Percentiles rank a stretch among this genome's conserved stretches.
phyloP scores from a whole-genome alignment of 306 rosid species.

The Castanopsis chinensis region DNA sequence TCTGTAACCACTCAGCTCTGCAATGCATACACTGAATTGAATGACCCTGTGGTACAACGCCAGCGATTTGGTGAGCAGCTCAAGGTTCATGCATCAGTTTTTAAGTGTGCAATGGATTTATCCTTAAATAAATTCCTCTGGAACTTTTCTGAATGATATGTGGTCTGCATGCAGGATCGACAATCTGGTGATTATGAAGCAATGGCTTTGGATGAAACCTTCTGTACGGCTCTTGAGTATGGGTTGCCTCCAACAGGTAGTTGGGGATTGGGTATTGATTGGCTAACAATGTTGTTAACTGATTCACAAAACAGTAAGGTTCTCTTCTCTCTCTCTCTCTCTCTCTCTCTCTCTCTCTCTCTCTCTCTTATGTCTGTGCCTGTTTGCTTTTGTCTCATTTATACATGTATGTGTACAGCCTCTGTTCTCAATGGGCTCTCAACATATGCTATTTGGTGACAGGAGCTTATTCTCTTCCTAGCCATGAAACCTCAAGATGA shows the following conservation, averaged over 20 bases:
- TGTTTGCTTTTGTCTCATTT: too few relatives aligned
- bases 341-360: neutral
- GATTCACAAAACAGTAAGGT: constrained; percentile 95
- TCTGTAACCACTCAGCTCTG: constrained; percentile 54
- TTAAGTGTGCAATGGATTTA: neutral
- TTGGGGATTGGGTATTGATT: constrained; percentile 96
- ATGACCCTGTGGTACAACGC: constrained; percentile 89
- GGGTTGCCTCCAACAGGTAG: constrained; percentile 98
- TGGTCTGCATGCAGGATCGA: constrained; percentile 58
- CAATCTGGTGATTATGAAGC: constrained; percentile 97
- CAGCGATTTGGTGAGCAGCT: constrained; percentile 88
- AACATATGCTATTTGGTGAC: constrained; percentile 25
- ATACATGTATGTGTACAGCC: neutral
- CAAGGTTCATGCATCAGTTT: constrained; percentile 49
- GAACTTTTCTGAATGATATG: neutral
- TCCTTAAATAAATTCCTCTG: neutral
- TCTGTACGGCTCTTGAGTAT: constrained; percentile 83
- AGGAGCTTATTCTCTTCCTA: constrained; percentile 96
- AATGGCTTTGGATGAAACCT: constrained; percentile 86
- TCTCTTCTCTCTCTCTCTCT: neutral
- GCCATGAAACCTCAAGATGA: constrained; percentile 93
- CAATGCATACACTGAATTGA: constrained; percentile 93
- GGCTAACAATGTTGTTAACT: constrained; percentile 73
- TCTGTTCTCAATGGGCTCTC: neutral
- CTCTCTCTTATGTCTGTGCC: neutral